phyloP scores from a whole-genome alignment of 2,329 filamentous ascomycete genomes.

The Spiromastix sp. region DNA sequence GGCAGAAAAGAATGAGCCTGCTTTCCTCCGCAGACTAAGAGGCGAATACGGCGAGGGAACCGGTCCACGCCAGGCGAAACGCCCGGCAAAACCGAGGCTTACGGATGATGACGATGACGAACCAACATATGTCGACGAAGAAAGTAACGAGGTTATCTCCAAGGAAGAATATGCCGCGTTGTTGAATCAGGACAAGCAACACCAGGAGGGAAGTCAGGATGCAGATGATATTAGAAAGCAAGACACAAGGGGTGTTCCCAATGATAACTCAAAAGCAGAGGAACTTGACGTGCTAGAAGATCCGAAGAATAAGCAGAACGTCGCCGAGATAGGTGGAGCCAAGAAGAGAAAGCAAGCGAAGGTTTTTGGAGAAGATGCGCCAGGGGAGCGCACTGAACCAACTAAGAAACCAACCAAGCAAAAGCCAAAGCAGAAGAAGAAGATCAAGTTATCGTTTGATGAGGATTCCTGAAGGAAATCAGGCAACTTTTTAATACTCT shows the following conservation, averaged over 20 bases:
- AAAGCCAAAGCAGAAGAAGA: conserved; percentile 32
- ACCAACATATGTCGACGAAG: conserved; percentile 35
- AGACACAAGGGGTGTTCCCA: conserved; percentile 6
- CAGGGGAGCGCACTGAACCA: conserved; percentile 9
- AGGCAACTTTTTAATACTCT: no score
- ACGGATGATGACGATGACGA: conserved; percentile 30
- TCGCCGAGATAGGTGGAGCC: conserved; percentile 30
- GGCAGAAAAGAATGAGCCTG: conserved; percentile 31
- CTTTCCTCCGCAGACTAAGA: conserved; percentile 32
- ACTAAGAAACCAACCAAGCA: conserved; percentile 15
- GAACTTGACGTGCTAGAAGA: conserved; percentile 3
- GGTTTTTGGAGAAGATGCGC: conserved; percentile 27
- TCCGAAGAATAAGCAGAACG: conserved; percentile 22
- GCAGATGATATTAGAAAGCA: conserved; percentile 12
- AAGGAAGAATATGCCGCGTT: conserved; percentile 35
- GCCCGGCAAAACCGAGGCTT: conserved; percentile 26
- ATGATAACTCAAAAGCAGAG: conserved; percentile 5
- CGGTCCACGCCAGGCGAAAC: conserved; percentile 25
- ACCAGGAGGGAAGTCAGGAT: conserved; percentile 9
- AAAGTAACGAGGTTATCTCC: conserved; percentile 33
- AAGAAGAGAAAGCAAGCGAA: conserved; percentile 34
- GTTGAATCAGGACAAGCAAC: conserved; percentile 17
- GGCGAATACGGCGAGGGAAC: conserved; percentile 26
- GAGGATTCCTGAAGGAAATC: no score
- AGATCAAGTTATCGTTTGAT: conserved; percentile 37